phyloP scores from a whole-genome alignment of 1,284 basidiomycete genomes.

The Ceratobasidium sp. region DNA sequence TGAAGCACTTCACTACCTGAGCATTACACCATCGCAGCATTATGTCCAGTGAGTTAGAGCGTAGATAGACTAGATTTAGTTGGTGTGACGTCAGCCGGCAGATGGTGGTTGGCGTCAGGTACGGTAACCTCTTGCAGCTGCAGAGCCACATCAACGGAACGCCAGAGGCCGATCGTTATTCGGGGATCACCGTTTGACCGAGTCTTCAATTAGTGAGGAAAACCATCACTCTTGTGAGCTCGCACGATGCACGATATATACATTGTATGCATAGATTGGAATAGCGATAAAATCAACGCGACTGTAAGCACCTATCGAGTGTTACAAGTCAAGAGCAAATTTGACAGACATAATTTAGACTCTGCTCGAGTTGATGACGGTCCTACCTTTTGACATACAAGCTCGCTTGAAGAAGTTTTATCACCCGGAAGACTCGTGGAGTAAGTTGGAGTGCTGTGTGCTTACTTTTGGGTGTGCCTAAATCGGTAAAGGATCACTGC shows the following conservation, averaged over 20 bases:
- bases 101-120: slow-evolving; percentile 20
- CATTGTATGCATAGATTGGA: slow-evolving; percentile 19
- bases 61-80: background rate
- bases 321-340: background rate
- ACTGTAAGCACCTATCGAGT: background rate
- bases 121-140: too few species aligned
- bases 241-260: slow-evolving; percentile 8
- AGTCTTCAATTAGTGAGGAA: too few species aligned
- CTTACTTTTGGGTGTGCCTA: background rate
- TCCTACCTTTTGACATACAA: slow-evolving; percentile 16
- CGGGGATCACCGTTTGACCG: background rate
- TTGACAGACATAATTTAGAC: background rate
- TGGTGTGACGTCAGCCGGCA: too few species aligned
- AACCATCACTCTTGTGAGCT: background rate
- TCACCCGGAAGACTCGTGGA: slow-evolving; percentile 77
- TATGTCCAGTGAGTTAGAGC: background rate
- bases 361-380: slow-evolving; percentile 13
- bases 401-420: slow-evolving; percentile 70
- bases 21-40: slow-evolving; percentile 43
- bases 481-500: slow-evolving; percentile 70
- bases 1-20: slow-evolving; percentile 66
- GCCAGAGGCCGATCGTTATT: background rate
- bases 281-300: background rate
- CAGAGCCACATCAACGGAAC: slow-evolving; percentile 23
- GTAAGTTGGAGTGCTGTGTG: slow-evolving; percentile 62